A percentile compares a stretch with the other conserved stretches of the same genome.
Conservation (phyloP, 2,329 filamentous ascomycete species). For the Parascedosporium putredinis region DNA sequence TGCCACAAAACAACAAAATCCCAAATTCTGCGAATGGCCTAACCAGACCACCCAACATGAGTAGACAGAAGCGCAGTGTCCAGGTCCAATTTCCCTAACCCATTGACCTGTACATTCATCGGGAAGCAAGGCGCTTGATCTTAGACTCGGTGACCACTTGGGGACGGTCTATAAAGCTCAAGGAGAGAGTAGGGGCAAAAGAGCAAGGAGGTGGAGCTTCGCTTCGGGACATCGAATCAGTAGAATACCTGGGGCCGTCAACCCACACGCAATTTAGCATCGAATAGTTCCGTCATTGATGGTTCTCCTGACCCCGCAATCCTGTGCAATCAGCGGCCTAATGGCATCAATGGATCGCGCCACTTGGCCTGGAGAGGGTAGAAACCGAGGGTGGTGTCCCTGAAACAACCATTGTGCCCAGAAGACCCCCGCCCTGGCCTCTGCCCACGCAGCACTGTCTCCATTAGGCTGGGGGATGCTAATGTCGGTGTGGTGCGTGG, state of each 20-base stretch:
- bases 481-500: neutral
- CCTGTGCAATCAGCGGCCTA: neutral
- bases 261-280: neutral
- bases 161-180: too few species aligned
- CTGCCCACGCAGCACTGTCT: too few species aligned
- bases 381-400: neutral
- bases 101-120: too few species aligned
- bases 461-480: too few species aligned
- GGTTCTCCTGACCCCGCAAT: neutral
- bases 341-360: too few species aligned
- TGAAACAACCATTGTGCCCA: constrained; percentile 13
- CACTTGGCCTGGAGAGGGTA: neutral
- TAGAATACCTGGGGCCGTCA: neutral
- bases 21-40: neutral
- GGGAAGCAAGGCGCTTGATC: too few species aligned
- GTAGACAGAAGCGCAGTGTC: neutral
- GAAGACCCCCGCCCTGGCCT: neutral
- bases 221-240: too few species aligned
- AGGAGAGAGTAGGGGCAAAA: too few species aligned
- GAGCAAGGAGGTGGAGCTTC: too few species aligned
- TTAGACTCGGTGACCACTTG: too few species aligned
- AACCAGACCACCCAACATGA: neutral
- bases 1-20: neutral
- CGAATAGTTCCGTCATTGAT: too few species aligned
- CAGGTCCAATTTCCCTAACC: too few species aligned